A percentile compares a stretch with the other conserved stretches of the same genome.
These are phyloP conservation scores for Musa schizocarpa DNA, from an alignment of 176 grass and related monocot species.

Conservation along the genomic window DNA sequence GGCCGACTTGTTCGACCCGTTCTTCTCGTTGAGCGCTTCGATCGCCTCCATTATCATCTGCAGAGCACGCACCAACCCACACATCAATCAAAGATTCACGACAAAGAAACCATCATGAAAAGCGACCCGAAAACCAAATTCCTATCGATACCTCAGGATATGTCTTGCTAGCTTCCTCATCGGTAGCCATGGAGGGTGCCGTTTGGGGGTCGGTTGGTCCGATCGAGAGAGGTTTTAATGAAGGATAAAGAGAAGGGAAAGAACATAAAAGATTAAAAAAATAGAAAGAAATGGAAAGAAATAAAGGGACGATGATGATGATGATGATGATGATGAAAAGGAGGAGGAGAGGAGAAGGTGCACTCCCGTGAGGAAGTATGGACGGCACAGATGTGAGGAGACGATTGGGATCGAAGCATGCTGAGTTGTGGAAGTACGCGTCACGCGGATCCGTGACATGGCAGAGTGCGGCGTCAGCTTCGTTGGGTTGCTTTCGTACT, in stretches of 20 bases:
- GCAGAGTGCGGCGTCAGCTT: not conserved
- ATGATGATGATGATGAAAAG: not conserved
- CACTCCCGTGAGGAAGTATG: not conserved
- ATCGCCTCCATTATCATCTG: slow-evolving; percentile 29
- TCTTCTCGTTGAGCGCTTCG: slow-evolving; percentile 3
- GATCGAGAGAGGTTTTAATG: not conserved
- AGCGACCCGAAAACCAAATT: not conserved
- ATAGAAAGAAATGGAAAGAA: slow-evolving; percentile 5
- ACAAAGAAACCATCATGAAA: no score
- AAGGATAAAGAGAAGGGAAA: not conserved
- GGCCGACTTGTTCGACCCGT: slow-evolving; percentile 19
- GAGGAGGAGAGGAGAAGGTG: not conserved
- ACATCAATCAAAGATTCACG: not conserved
- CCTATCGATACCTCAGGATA: not conserved
- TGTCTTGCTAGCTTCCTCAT: not conserved
- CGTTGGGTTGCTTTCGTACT: not conserved
- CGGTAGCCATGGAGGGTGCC: not conserved
- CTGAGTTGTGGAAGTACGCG: slow-evolving; percentile 1
- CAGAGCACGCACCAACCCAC: not conserved
- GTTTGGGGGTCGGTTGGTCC: no score
- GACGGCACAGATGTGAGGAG: slow-evolving; percentile 10
- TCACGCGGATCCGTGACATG: not conserved
- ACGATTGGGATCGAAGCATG: slow-evolving; percentile 29
- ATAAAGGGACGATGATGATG: not conserved
- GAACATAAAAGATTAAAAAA: slow-evolving; percentile 8